Evolutionary conservation across 106 monocot species (phyloP).

Genomic region (Narthecium ossifragum): DNA sequence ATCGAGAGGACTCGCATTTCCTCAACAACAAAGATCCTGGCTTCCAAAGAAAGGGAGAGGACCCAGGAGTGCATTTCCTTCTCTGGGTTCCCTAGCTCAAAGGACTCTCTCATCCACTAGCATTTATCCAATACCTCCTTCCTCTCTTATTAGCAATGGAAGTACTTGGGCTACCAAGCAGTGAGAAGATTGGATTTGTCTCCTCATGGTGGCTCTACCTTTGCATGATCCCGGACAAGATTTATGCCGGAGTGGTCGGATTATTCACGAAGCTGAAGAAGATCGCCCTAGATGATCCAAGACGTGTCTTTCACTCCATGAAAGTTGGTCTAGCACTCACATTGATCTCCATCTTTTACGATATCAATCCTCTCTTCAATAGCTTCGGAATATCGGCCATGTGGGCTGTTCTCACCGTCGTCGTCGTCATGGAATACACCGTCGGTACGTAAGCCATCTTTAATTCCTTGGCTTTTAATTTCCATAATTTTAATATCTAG

Average conservation of each 20-base stretch:
- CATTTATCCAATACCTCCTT: too few species aligned
- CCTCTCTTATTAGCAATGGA: neutral
- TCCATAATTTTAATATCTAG: neutral
- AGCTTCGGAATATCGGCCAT: neutral
- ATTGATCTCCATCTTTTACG: neutral
- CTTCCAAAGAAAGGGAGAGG: too few species aligned
- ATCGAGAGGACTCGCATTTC: too few species aligned
- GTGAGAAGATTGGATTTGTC: conserved; percentile 1
- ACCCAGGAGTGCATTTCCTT: too few species aligned
- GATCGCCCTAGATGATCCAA: neutral
- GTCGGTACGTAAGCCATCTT: neutral
- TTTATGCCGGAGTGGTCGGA: neutral
- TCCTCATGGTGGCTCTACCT: neutral
- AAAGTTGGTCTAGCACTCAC: neutral
- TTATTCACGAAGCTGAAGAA: neutral
- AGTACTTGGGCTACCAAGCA: neutral
- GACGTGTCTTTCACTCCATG: neutral
- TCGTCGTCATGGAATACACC: neutral
- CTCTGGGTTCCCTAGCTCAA: too few species aligned
- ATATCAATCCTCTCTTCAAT: neutral
- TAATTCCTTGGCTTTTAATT: neutral
- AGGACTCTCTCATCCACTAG: too few species aligned
- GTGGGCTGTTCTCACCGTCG: neutral
- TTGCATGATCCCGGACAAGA: neutral
- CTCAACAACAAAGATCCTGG: too few species aligned